Conservation (phyloP, 2,329 filamentous ascomycete genomes). For the Blastomyces silverae region DNA sequence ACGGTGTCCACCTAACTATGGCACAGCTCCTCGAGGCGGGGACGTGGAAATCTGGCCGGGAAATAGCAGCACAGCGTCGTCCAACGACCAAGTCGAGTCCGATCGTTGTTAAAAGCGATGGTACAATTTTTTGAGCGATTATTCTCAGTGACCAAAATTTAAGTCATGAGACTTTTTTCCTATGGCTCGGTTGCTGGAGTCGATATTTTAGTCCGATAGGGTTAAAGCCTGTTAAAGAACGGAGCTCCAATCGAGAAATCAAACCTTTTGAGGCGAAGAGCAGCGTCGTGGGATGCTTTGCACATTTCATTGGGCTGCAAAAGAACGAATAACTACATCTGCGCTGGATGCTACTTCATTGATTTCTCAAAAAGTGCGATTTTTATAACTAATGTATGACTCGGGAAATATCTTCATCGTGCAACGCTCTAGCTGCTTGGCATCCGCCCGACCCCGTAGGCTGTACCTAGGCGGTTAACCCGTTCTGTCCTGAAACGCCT, state of each 20-base stretch:
- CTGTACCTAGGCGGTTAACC: too few relatives aligned
- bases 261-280: not conserved
- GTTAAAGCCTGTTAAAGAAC: not conserved
- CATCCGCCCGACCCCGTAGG: too few relatives aligned
- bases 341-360: not conserved
- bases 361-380: not conserved
- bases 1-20: conserved; percentile 39
- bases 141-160: not conserved
- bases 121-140: conserved; percentile 33
- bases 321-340: not conserved
- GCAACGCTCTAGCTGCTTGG: too few relatives aligned
- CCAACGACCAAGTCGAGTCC: conserved; percentile 34
- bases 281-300: not conserved
- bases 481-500: too few relatives aligned
- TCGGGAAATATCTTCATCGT: too few relatives aligned
- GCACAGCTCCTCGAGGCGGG: conserved; percentile 50
- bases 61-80: conserved; percentile 32
- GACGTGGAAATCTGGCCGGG: conserved; percentile 46
- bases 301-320: not conserved
- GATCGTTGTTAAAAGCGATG: conserved; percentile 37
- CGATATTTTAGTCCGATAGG: not conserved
- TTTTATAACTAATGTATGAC: not conserved
- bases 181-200: not conserved
- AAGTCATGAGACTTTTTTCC: not conserved
- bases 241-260: not conserved